Evolutionary conservation across 768 basidiomycete species (phyloP), one percentile per base, ranked within the genome.

Genomic region (Hydnomerulius pinastri): DNA sequence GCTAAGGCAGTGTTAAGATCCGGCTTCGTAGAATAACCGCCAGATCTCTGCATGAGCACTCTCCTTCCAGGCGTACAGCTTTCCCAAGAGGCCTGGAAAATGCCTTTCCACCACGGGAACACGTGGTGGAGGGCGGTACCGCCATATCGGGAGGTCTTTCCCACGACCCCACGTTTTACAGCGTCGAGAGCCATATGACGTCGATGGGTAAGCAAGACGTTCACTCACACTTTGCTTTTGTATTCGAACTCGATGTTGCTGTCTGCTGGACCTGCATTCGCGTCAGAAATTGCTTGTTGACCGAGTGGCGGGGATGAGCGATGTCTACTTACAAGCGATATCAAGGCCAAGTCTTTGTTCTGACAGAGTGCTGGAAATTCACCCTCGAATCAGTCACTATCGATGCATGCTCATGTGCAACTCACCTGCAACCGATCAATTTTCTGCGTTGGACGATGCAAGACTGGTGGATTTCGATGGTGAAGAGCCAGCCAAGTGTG

Each of bases 141-240:
- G 38, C 49, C 50, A 30, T 46, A 27, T 24, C 30, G 29, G 49
- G 55, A 50, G 49, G 44, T 13, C 5, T 50, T 65, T 74, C 71
- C 59, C 71, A 72, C 71, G 71, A 58, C 62, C 62, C 72, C 71
- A 72, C 72, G 71, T 72, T 74, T 71, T 62, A 58, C 72, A 60
- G 56, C 51, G 71, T 62, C 61, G 43, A 69, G 48, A 51, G 47
- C 25, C 28, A 57, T 54, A 56, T 70, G 61, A 65, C 60, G 69
- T 68, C 63, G 40, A 55, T 51, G n/a, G 36, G 44, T 30, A 29
- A 37, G 35, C 33, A 41, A 33, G 11, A 30, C 12, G 54, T 35
- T 35, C 11, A 67, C 66, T 68, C 59, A 63, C 66, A 46, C 45
- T 64, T 13, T 35, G 20, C 44, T 51, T 43, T 41, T 17, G 15